A percentile compares a stretch with the other conserved stretches of the same genome.
These are phyloP conservation scores for Anthoceros angustus DNA, from an alignment of 225 moss, liverwort and hornwort genomes.

Conservation along the genomic window DNA sequence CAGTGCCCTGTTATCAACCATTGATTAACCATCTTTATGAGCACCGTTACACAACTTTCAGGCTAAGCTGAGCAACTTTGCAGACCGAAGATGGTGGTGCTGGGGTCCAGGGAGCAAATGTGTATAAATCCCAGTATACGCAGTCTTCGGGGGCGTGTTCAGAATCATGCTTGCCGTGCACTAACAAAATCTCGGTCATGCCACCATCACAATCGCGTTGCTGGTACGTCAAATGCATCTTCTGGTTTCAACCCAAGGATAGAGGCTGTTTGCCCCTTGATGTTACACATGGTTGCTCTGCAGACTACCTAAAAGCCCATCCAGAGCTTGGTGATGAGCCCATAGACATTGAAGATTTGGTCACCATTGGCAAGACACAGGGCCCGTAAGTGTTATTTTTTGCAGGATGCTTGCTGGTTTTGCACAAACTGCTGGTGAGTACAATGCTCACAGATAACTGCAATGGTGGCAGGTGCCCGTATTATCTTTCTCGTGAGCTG, in stretches of 20 bases:
- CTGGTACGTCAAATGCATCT: constrained; percentile 27
- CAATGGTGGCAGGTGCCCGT: constrained; percentile 65
- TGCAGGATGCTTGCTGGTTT: neutral
- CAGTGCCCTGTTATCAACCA: neutral
- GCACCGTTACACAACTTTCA: neutral
- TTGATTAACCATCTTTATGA: neutral
- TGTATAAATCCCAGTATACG: constrained; percentile 78
- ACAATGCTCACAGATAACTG: constrained; percentile 7
- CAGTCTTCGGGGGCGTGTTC: constrained; percentile 62
- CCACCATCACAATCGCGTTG: constrained; percentile 65
- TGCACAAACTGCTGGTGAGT: neutral
- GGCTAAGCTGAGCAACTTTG: neutral
- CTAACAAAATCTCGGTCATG: constrained; percentile 68
- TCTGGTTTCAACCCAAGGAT: neutral
- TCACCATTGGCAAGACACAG: constrained; percentile 72
- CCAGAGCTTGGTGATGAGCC: constrained; percentile 82
- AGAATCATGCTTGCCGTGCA: constrained; percentile 81
- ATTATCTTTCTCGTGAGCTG: constrained; percentile 91
- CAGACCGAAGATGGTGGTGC: constrained; percentile 93
- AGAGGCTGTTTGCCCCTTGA: no score
- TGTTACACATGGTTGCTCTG: constrained; percentile 8
- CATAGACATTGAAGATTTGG: constrained; percentile 88
- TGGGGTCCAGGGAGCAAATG: constrained; percentile 97
- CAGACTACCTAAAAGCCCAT: constrained; percentile 61
- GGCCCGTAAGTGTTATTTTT: constrained; percentile 65